Evolutionary conservation across 306 rosid species (phyloP), one percentile per base, ranked within the genome.

Genomic region (Echinosophora koreensis): DNA sequence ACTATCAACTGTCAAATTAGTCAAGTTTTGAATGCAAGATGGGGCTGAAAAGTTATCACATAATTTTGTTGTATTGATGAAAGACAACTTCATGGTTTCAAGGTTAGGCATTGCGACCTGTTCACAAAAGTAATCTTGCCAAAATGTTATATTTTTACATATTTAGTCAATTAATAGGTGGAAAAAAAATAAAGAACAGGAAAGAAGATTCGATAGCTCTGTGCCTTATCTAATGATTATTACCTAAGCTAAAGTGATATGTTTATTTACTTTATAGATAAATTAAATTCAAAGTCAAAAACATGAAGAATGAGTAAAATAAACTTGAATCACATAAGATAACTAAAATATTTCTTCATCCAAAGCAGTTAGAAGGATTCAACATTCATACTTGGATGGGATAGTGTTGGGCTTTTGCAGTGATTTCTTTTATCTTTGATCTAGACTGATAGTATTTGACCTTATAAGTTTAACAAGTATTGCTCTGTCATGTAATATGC

Each of bases 351-450:
- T 1, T 4, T 13, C 0, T 0, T 69, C 14, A 30, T 0, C 0
- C n/a, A 35, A 60, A 30, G 47, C 69, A 55, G 47, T 62, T 3
- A 74, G 17, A 34, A 62, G 6, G 52, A 74, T 62, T 2, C 62
- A 3, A 13, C 62, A 62, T 6, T 34, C 34, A 0, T 15, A 4
- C 22, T 3, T 67, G 69, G 1, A 11, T 47, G 28, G 5, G 15
- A 3, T 22, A 1, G 22, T 22, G 22, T 22, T 22, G 22, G 0
- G 1, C 22, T 22, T 22, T 0, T 22, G 22, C 22, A 22, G 1
- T 1, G n/a, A n/a, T n/a, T n/a, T n/a, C n/a, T n/a, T n/a, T n/a
- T n/a, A n/a, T n/a, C n/a, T n/a, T n/a, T n/a, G n/a, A n/a, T n/a
- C n/a, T n/a, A n/a, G n/a, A n/a, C n/a, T n/a, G n/a, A n/a, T 22